These are phyloP conservation scores for Phellopilus nigrolimitatus DNA, from an alignment of 1,284 basidiomycete species.

Conservation along the genomic window DNA sequence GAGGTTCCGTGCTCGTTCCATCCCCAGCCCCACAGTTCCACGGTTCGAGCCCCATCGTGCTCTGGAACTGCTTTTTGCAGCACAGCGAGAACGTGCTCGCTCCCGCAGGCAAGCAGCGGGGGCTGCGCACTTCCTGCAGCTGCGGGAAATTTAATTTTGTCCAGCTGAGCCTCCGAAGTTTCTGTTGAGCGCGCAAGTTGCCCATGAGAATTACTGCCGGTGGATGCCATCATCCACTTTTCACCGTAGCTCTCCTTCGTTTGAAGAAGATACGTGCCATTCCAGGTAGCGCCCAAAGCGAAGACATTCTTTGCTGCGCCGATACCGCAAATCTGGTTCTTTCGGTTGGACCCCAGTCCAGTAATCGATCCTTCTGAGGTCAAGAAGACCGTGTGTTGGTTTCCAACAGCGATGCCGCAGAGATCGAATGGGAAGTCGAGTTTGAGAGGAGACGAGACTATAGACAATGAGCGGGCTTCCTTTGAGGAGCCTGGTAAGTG, in stretches of 20 bases:
- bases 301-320: slow-evolving; percentile 27
- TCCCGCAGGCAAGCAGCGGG: slow-evolving; percentile 53
- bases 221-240: slow-evolving; percentile 37
- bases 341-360: slow-evolving; percentile 63
- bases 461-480: no score
- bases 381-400: slow-evolving; percentile 65
- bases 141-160: slow-evolving; percentile 35
- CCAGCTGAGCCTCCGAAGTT: slow-evolving; percentile 21
- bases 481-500: slow-evolving; percentile 18
- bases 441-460: slow-evolving; percentile 34
- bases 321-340: slow-evolving; percentile 56
- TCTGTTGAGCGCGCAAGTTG: slow-evolving; percentile 54
- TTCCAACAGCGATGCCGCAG: slow-evolving; percentile 51
- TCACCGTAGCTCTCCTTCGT: slow-evolving; percentile 19
- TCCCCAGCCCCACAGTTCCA: slow-evolving; percentile 79
- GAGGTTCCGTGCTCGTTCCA: slow-evolving; percentile 97
- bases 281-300: slow-evolving; percentile 71
- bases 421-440: slow-evolving; percentile 31
- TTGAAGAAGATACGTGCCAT: slow-evolving; percentile 62
- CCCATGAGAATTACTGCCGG: slow-evolving; percentile 64
- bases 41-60: slow-evolving; percentile 17
- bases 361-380: slow-evolving; percentile 43
- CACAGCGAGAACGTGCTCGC: slow-evolving; percentile 72
- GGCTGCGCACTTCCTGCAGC: slow-evolving; percentile 10
- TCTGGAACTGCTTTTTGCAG: slow-evolving; percentile 21